Percentiles rank a stretch among this genome's conserved stretches.
phyloP scores from a whole-genome alignment of 75 land plant species.

The Azolla pinnata region DNA sequence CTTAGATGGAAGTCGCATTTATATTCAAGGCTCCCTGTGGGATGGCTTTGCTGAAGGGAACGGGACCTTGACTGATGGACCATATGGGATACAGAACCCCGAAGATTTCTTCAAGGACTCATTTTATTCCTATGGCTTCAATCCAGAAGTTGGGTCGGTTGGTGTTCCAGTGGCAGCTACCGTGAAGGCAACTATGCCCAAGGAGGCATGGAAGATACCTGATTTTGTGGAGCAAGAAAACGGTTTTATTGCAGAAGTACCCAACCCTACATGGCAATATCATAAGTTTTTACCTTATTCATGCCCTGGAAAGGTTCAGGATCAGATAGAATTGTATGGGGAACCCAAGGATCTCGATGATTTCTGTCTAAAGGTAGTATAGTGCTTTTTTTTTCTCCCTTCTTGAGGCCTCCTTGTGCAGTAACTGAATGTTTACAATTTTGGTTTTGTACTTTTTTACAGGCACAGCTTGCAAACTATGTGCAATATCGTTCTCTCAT shows the following conservation, averaged over 20 bases:
- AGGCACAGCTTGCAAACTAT: constrained; percentile 96
- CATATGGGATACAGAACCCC: constrained; percentile 82
- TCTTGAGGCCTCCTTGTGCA: too few species aligned
- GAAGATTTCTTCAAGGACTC: constrained; percentile 71
- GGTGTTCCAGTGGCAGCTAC: constrained; percentile 93
- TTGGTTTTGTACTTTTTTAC: constrained; percentile 9
- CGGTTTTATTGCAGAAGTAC: constrained; percentile 61
- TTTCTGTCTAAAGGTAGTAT: constrained; percentile 92
- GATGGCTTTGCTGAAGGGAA: constrained; percentile 92
- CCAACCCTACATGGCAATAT: constrained; percentile 83
- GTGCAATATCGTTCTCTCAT: constrained; percentile 82
- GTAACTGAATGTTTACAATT: neutral
- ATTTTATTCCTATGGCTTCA: constrained; percentile 80
- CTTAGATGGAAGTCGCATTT: constrained; percentile 82
- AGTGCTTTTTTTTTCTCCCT: too few species aligned
- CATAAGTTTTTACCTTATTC: constrained; percentile 95
- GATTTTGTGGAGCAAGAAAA: constrained; percentile 30
- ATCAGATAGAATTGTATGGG: constrained; percentile 73
- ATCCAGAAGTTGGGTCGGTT: constrained; percentile 91
- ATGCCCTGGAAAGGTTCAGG: constrained; percentile 64
- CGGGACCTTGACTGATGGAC: constrained; percentile 84
- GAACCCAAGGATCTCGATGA: constrained; percentile 66
- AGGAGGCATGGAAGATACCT: constrained; percentile 81
- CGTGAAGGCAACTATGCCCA: constrained; percentile 81
- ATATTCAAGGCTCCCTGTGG: constrained; percentile 91